Base-by-base conservation (phyloP, 352 stramenopile species). In the Pythium insidiosum region DNA sequence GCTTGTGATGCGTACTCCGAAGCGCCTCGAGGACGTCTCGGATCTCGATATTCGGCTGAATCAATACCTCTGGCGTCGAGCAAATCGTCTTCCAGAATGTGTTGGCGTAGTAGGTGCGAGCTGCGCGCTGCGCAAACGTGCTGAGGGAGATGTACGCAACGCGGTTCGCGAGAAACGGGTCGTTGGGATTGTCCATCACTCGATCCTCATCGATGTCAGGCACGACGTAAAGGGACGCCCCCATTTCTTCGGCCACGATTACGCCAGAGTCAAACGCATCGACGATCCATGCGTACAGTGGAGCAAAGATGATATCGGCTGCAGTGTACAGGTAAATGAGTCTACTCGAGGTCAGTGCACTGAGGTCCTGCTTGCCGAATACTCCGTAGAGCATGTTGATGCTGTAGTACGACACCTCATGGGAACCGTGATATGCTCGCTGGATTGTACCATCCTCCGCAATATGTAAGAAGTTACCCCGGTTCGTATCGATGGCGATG, bases 201-300 rank as follows among this genome's bases (percentile, higher is more conserved):
- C 28, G 26, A 18, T 53, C 45, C 9, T 68, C 53, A 29, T 72
- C 43, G 13, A 63, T 62, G 36, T 75, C 61, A 12, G 65, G 65
- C 6, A 69, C 65, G 26, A 72, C 38, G 21, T 75, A 72, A 5
- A 72, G 49, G 3, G 58, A 65, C 1, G 54, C 40, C 1, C 64
- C 64, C 0, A 80, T 54, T 37, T 80, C 68, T 33, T 73, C 68
- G 12, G 47, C 58, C 5, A 35, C 43, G 48, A 79, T 79, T 58
- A 58, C 41, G 19, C 68, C 64, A 13, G 53, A 60, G 38, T 76
- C 68, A 18, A 76, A 80, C 13, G 63, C 58, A 31, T 76, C 64
- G 6, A 80, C 58, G 28, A 76, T 56, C 68, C 68, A 80, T 7
- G 68, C 68, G 31, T 75, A 80, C 2, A 75, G 50, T 30, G 64